phyloP scores from a whole-genome alignment of 352 stramenopile genomes.

The Globisporangium perplexum region DNA sequence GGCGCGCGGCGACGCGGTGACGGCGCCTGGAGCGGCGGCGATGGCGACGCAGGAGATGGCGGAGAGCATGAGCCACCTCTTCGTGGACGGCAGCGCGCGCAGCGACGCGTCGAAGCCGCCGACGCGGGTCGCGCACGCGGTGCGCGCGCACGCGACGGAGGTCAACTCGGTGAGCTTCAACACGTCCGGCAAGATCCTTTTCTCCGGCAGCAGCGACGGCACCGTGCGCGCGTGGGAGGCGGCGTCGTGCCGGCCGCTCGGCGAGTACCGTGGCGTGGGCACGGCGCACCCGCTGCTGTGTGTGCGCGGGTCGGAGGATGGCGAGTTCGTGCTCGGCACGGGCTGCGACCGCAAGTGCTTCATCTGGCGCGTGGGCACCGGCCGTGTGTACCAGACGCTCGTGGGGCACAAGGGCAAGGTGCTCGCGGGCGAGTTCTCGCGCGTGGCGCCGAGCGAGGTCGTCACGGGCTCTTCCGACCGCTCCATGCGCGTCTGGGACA shows the following conservation, averaged over 20 bases:
- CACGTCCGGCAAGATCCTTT: conserved; percentile 73
- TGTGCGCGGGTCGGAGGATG: conserved; percentile 71
- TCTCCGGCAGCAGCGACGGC: conserved; percentile 78
- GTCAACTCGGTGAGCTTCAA: conserved; percentile 86
- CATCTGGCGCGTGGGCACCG: conserved; percentile 77
- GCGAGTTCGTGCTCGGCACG: conserved; percentile 68
- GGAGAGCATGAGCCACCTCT: conserved; percentile 37
- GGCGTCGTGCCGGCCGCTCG: conserved; percentile 36
- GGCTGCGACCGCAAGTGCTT: conserved; percentile 84
- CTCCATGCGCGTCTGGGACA: conserved; percentile 75
- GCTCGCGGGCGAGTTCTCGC: conserved; percentile 70
- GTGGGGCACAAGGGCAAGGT: conserved; percentile 84
- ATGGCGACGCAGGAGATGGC: conserved; percentile 41
- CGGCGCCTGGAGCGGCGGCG: neutral
- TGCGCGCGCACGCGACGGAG: conserved; percentile 77
- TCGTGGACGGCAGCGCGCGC: conserved; percentile 17
- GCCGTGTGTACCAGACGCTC: conserved; percentile 77
- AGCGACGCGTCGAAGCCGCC: conserved; percentile 23
- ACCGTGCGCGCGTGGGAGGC: conserved; percentile 78
- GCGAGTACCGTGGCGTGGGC: conserved; percentile 72
- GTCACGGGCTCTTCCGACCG: conserved; percentile 73
- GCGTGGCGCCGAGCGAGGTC: conserved; percentile 47
- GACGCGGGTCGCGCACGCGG: conserved; percentile 36
- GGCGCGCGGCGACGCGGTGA: conserved; percentile 14
- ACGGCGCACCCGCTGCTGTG: conserved; percentile 81